Evolutionary conservation across 305 asterid species (phyloP).

Genomic region (Salvia sclarea): DNA sequence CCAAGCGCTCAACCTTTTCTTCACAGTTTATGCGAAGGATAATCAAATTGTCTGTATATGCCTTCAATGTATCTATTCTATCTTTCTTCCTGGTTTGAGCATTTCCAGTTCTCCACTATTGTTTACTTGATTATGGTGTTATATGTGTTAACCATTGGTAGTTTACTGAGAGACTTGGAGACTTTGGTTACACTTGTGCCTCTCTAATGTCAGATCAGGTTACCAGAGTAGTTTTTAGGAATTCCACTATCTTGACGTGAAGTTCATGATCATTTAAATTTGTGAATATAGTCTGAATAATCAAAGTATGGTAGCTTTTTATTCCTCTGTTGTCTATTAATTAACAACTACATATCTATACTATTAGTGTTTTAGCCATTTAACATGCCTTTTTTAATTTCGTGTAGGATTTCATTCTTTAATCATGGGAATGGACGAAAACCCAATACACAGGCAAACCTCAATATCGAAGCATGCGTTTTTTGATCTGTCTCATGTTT

Average conservation of each 20-base stretch:
- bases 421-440: constrained; percentile 48
- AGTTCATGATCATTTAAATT: neutral
- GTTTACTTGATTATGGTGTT: neutral
- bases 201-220: neutral
- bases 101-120: neutral
- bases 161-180: neutral
- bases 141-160: neutral
- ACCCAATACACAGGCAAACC: constrained; percentile 34
- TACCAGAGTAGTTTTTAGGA: neutral
- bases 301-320: neutral
- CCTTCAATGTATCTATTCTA: neutral
- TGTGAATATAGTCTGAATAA: neutral
- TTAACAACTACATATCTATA: neutral
- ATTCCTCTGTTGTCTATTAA: neutral
- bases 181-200: neutral
- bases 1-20: neutral
- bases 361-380: constrained; percentile 17
- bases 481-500: constrained; percentile 74
- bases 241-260: neutral
- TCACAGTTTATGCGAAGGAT: neutral
- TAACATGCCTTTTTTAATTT: constrained; percentile 26
- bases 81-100: neutral
- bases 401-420: constrained; percentile 39
- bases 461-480: constrained; percentile 65
- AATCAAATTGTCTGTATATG: neutral